phyloP scores from a whole-genome alignment of 2,329 filamentous ascomycete species.

The Seiridium unicorne region DNA sequence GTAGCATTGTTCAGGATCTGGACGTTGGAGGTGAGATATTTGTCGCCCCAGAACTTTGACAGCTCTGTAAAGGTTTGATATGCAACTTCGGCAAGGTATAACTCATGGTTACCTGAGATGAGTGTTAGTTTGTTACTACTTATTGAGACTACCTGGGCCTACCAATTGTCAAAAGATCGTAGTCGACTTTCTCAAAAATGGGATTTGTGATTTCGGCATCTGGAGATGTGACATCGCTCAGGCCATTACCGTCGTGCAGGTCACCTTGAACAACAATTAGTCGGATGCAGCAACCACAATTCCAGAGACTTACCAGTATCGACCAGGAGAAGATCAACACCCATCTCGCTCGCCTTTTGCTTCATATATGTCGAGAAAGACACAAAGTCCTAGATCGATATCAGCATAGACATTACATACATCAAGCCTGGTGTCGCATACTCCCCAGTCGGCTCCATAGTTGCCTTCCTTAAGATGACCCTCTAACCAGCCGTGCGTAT shows the following conservation, averaged over 20 bases:
- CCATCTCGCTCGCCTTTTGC: slow-evolving; percentile 51
- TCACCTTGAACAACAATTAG: slow-evolving; percentile 35
- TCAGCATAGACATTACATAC: background rate
- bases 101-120: slow-evolving; percentile 56
- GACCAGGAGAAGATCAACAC: slow-evolving; percentile 58
- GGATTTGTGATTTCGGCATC: slow-evolving; percentile 54
- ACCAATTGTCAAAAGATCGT: slow-evolving; percentile 43
- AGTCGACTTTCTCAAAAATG: slow-evolving; percentile 40
- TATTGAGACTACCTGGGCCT: background rate
- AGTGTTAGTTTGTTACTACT: background rate
- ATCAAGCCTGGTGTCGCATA: background rate
- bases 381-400: slow-evolving; percentile 47
- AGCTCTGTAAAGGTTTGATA: slow-evolving; percentile 62
- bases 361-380: slow-evolving; percentile 61
- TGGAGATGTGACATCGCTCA: slow-evolving; percentile 58
- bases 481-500: slow-evolving; percentile 61
- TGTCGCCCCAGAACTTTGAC: slow-evolving; percentile 50
- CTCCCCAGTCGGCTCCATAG: slow-evolving; percentile 64
- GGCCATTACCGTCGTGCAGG: slow-evolving; percentile 63
- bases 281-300: background rate
- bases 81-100: slow-evolving; percentile 61
- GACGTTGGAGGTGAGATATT: slow-evolving; percentile 44
- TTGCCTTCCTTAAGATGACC: slow-evolving; percentile 61
- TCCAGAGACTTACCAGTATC: slow-evolving; percentile 49
- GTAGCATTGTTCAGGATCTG: slow-evolving; percentile 39